A percentile compares a stretch with the other conserved stretches of the same genome.
These are phyloP conservation scores for Dunaliella primolecta DNA, from an alignment of 139 green algal species.

Conservation along the genomic window DNA sequence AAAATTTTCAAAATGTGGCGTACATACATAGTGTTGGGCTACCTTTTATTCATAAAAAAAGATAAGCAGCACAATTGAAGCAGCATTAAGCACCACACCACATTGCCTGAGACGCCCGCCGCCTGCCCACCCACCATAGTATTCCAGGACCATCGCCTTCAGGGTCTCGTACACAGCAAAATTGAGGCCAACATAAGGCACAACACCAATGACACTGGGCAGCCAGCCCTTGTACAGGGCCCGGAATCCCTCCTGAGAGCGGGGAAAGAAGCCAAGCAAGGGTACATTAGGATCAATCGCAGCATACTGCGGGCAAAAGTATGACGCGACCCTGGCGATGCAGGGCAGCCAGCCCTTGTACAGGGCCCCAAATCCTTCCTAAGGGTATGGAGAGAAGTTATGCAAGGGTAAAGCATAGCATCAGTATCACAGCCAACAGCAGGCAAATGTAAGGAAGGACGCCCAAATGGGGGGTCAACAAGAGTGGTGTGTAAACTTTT, in stretches of 20 bases:
- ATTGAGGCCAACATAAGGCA: conserved; percentile 98
- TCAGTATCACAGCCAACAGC: not conserved
- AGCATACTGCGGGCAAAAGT: conserved; percentile 97
- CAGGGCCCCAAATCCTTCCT: conserved; percentile 88
- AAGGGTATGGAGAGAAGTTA: not conserved
- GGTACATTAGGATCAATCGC: conserved; percentile 81
- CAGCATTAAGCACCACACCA: too few relatives aligned
- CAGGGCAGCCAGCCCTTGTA: conserved; percentile 96
- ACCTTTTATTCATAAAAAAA: too few relatives aligned
- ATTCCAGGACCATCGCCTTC: conserved; percentile 76
- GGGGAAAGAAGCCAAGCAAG: not conserved
- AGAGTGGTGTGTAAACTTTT: not conserved
- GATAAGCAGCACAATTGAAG: too few relatives aligned
- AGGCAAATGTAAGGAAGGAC: not conserved
- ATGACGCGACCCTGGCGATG: conserved; percentile 96
- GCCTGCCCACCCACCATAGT: conserved; percentile 68
- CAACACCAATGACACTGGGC: conserved; percentile 93
- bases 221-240: conserved; percentile 97
- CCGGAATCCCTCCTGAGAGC: conserved; percentile 76
- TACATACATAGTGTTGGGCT: too few relatives aligned
- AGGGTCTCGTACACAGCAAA: conserved; percentile 97
- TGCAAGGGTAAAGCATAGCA: not conserved
- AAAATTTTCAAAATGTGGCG: too few relatives aligned
- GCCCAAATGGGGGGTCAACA: not conserved
- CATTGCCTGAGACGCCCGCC: too few relatives aligned